A percentile compares a stretch with the other conserved stretches of the same genome.
phyloP scores from a whole-genome alignment of 257 asterid species.

The Osmanthus fragrans region DNA sequence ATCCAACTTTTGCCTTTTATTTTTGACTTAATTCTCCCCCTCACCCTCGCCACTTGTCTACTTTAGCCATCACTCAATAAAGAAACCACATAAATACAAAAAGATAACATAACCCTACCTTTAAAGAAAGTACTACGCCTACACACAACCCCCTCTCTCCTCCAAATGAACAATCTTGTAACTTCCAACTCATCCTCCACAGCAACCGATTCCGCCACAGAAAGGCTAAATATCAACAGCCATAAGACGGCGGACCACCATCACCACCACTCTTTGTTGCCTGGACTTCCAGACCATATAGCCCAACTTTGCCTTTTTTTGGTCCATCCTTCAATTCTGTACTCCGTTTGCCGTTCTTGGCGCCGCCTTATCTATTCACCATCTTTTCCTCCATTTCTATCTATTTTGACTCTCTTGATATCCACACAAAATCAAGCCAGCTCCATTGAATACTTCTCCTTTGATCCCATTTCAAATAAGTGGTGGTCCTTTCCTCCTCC shows the following conservation, averaged over 20 bases:
- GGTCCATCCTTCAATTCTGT: constrained; percentile 56
- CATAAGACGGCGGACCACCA: constrained; percentile 17
- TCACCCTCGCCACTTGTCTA: constrained; percentile 9
- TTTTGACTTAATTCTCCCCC: constrained; percentile 12
- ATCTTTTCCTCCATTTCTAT: constrained; percentile 69
- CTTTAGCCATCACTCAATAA: not conserved
- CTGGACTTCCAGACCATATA: constrained; percentile 73
- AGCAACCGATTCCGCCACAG: constrained; percentile 27
- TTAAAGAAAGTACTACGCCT: not conserved
- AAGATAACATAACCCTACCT: not conserved
- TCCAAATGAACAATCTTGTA: constrained; percentile 47
- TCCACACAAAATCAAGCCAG: constrained; percentile 25
- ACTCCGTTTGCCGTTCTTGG: constrained; percentile 69
- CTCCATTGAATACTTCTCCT: constrained; percentile 41
- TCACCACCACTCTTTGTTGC: constrained; percentile 42
- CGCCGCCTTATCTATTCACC: constrained; percentile 74
- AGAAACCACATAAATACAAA: not conserved
- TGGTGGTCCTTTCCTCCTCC: constrained; percentile 66
- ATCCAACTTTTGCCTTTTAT: constrained; percentile 70
- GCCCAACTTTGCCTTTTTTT: constrained; percentile 59
- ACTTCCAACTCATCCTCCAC: constrained; percentile 12
- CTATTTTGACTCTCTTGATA: constrained; percentile 54
- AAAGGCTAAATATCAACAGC: constrained; percentile 31
- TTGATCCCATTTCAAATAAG: constrained; percentile 64
- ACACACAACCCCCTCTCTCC: not conserved